Evolutionary conservation across 169 alveolate genomes (phyloP), one percentile per base, ranked within the genome.

Genomic region (Cryptosporidium sp.): DNA sequence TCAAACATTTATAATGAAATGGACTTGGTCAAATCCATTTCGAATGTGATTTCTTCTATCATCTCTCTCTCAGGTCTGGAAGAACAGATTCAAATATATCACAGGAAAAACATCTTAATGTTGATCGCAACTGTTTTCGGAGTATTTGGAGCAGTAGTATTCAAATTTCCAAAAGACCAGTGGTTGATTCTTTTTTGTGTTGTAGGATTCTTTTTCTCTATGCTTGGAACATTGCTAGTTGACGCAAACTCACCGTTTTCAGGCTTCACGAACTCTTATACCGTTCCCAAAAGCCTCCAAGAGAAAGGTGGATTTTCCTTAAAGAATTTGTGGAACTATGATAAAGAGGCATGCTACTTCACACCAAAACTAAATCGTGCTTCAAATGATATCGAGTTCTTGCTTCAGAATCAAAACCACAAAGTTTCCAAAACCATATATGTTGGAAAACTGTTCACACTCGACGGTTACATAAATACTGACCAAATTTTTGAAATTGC

Each of bases 71-170:
- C 68, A 37, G 89, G 75, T 2, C 14, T 80, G 43, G 37, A 80
- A 41, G 89, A 80, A 31, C 69, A 80, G n/a, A 16, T 80, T 35
- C 89, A 80, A 65, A 62, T 62, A 23, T 80, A 43, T 55, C 73
- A 80, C 37, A 59, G 89, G 35, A 80, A 80, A 31, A 80, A 80
- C 29, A 23, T 80, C 33, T 23, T 80, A 59, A 80, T 80, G 89
- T 62, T 59, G 7, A 62, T 80, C 7, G 89, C 89, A n/a, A 43
- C 45, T 9, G 35, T 80, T n/a, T 80, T 80, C 39, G 89, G 89
- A 61, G 5, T 65, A 3, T 29, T 62, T 14, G 89, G 89, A 16
- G 69, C 89, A 3, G 62, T 80, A 6, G 65, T 80, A 29, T 59
- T 65, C 14, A 80, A 80, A 35, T 80, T 80, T 23, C 89, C 89